phyloP scores from a whole-genome alignment of 306 rosid species.

The Gynostemma pentaphyllum region DNA sequence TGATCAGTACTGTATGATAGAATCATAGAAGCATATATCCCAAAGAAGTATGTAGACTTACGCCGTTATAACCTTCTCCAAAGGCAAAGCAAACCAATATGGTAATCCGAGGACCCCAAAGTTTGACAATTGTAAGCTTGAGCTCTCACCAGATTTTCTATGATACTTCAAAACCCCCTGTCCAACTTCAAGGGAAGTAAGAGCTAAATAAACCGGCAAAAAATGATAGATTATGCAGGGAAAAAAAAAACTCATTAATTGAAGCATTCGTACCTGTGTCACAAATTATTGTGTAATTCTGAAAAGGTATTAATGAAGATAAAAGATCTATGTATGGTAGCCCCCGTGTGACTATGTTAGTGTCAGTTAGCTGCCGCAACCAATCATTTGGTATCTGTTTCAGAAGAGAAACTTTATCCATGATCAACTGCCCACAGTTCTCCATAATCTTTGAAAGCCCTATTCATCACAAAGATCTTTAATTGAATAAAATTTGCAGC shows the following conservation, averaged over 20 bases:
- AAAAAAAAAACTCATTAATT: not conserved
- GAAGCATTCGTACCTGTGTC: conserved; percentile 47
- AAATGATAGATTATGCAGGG: conserved; percentile 6
- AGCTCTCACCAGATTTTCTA: conserved; percentile 35
- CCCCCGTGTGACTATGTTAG: conserved; percentile 24
- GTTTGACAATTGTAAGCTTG: conserved; percentile 54
- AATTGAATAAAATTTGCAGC: not conserved
- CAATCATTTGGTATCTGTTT: conserved; percentile 37
- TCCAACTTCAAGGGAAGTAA: conserved; percentile 45
- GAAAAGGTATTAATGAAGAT: conserved; percentile 51
- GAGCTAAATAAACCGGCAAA: conserved; percentile 13
- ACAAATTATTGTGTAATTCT: conserved; percentile 47
- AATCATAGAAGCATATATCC: conserved; percentile 13
- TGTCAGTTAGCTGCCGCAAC: conserved; percentile 33
- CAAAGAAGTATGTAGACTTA: conserved; percentile 26
- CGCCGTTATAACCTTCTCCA: conserved; percentile 46
- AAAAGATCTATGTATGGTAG: conserved; percentile 44
- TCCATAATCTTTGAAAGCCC: conserved; percentile 51
- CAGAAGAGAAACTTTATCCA: conserved; percentile 40
- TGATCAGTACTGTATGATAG: not conserved
- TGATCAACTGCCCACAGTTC: conserved; percentile 39
- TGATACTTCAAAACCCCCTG: conserved; percentile 62
- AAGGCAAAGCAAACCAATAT: conserved; percentile 54
- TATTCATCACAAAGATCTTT: conserved; percentile 8
- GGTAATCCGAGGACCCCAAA: conserved; percentile 78